These are phyloP conservation scores for Oenanthe javanica DNA, from an alignment of 140 eudicot species.

Conservation along the genomic window DNA sequence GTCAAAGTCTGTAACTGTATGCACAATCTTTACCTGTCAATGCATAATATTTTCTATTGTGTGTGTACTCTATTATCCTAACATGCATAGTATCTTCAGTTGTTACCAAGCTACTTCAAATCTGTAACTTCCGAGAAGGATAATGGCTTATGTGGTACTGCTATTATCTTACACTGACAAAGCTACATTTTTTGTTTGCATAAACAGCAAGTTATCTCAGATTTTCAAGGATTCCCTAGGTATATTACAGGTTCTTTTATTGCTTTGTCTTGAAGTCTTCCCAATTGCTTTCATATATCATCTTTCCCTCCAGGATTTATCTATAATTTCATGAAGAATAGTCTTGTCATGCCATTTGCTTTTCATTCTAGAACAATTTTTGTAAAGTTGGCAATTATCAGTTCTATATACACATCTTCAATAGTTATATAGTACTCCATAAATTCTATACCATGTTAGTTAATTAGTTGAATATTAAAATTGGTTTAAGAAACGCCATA, in stretches of 20 bases:
- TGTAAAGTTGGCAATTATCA: not conserved
- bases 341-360: not conserved
- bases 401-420: not conserved
- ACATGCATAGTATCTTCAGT: not conserved
- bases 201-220: constrained; percentile 81
- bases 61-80: not conserved
- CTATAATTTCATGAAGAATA: not conserved
- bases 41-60: not conserved
- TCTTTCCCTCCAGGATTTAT: not conserved
- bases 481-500: not conserved
- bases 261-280: not conserved
- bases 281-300: not conserved
- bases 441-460: not conserved
- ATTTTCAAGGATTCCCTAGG: constrained; percentile 77
- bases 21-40: not conserved
- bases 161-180: not conserved
- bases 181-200: constrained; percentile 15
- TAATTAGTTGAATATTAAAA: not conserved
- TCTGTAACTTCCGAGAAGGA: not conserved
- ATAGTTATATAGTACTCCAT: not conserved
- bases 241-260: constrained; percentile 14
- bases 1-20: not conserved
- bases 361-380: not conserved
- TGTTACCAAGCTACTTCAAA: not conserved
- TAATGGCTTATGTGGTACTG: not conserved